Percentiles rank a stretch among this genome's conserved stretches.
Conservation (phyloP, 1,284 basidiomycete species). For the Kalmanozyma brasiliensis region DNA sequence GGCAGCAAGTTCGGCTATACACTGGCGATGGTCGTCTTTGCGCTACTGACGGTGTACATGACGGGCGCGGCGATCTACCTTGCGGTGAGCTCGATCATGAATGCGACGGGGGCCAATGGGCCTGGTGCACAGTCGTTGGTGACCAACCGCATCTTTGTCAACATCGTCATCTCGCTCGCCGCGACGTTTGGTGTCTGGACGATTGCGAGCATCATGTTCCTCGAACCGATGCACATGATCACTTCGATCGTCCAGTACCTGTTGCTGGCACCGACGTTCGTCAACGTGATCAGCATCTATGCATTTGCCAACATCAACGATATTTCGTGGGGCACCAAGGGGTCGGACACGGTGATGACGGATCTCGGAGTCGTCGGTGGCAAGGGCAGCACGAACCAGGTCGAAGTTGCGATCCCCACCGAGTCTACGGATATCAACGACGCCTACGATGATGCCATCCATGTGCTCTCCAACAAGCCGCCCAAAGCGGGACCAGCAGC, state of each 20-base stretch:
- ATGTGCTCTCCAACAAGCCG: slow-evolving; percentile 57
- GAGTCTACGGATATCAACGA: slow-evolving; percentile 63
- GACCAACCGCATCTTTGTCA: slow-evolving; percentile 58
- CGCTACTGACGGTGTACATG: slow-evolving; percentile 63
- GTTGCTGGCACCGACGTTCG: slow-evolving; percentile 63
- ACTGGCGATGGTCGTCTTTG: slow-evolving; percentile 64
- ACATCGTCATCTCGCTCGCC: slow-evolving; percentile 64
- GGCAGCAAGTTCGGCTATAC: slow-evolving; percentile 62
- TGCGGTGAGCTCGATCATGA: slow-evolving; percentile 52
- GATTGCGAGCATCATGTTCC: slow-evolving; percentile 62
- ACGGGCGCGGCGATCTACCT: slow-evolving; percentile 62
- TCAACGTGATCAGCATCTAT: slow-evolving; percentile 67
- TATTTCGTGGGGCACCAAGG: slow-evolving; percentile 66
- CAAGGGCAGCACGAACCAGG: slow-evolving; percentile 39
- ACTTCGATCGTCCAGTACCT: slow-evolving; percentile 65
- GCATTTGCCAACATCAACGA: slow-evolving; percentile 67
- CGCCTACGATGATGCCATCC: slow-evolving; percentile 66
- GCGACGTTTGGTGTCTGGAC: slow-evolving; percentile 66
- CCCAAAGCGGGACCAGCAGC: slow-evolving; percentile 23
- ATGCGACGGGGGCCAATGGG: slow-evolving; percentile 30
- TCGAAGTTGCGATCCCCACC: slow-evolving; percentile 63
- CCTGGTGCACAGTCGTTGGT: slow-evolving; percentile 42
- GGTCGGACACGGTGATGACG: slow-evolving; percentile 57
- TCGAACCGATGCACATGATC: slow-evolving; percentile 66
- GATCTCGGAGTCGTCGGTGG: slow-evolving; percentile 61